Base-by-base conservation (phyloP, 2,329 filamentous ascomycete genomes). In the Clarireedia monteithiana region DNA sequence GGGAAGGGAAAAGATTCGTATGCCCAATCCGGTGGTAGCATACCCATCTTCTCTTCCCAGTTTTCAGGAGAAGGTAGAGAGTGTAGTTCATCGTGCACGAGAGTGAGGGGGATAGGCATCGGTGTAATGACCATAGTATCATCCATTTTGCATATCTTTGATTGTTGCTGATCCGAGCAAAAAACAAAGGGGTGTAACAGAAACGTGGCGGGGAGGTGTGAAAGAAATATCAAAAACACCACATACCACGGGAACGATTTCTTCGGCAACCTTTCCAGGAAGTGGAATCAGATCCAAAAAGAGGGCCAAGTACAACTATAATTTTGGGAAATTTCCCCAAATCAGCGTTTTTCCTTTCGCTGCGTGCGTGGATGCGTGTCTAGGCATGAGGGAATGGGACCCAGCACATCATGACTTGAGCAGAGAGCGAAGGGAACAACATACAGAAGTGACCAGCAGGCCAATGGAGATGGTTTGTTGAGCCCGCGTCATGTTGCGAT, bases 401-500 rank as follows among this genome's bases (percentile, higher is more conserved):
- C 53, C 53, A 55, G 50, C 53, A 36, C 46, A 55, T 50, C 15
- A 50, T 50, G 26, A 55, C 17, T 39, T 42, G 42, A 50, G 36
- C 34, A 49, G 9, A 42, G 23, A 30, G 40, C n/a, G 34, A 49
- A 15, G 34, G 12, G 48, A 36, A 54, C 24, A 48, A 45, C 59
- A 66, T 85, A 96, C 91, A 39, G 91, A 95, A 67, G 89, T 89
- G 73, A 94, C 81, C 65, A 96, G 81, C 67, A 96, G 84, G 68
- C 84, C 86, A 68, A 96, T 80, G 60, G 91, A 95, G 70, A 96
- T 85, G 62, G 89, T 92, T 74, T 97, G 91, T 72, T 89, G 86
- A 23, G 94, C 94, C 74, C 91, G 90, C 64, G 94, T 96, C 94
- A 97, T 97, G 62, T 85, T 74, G 65, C 58, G 53, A 47, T 49